Base-by-base conservation (phyloP, 2,329 filamentous ascomycete species). In the Penicillium sp. region DNA sequence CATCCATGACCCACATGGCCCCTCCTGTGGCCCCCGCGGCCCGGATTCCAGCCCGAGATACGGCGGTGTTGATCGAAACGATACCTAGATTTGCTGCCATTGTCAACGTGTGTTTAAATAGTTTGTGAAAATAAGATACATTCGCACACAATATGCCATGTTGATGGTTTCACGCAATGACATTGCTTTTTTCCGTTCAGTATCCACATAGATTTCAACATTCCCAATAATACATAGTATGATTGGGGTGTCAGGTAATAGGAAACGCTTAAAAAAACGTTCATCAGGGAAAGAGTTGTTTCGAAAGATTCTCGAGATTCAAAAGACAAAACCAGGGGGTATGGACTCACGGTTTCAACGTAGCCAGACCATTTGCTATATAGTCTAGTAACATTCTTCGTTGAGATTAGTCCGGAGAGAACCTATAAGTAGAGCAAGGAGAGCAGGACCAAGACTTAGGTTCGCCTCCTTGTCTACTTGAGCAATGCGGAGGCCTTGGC, bases 121-220 rank as follows among this genome's bases (percentile, higher is more conserved):
- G 4, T 13, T 23, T n/a, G 5, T 38, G 19, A 31, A 12, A 41
- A 47, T 17, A 25, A 45, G 8, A 29, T 21, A 23, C 31, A 33
- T n/a, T 53, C n/a, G 23, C 3, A 7, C 8, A 21, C 17, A 19
- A 35, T n/a, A 33, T 48, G 25, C 42, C 49, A 52, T 31, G 44
- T 9, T 21, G 13, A 39, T 33, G 10, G 6, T 13, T 31, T 21
- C 42, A 31, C 38, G 6, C 41, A 41, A 45, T 17, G 42, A 21
- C 54, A 42, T 39, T 31, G 25, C 27, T 29, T 7, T 42, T 17
- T 51, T 42, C 49, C 42, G 2, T 41, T 57, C 54, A 57, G 54
- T 39, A 57, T 53, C 48, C 54, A 57, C 54, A 53, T 27, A 57
- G 15, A 9, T 57, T 17, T 57, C 54, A 57, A 57, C 49, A 53